phyloP scores from a whole-genome alignment of 768 basidiomycete species.

The Glaciozyma martinii region DNA sequence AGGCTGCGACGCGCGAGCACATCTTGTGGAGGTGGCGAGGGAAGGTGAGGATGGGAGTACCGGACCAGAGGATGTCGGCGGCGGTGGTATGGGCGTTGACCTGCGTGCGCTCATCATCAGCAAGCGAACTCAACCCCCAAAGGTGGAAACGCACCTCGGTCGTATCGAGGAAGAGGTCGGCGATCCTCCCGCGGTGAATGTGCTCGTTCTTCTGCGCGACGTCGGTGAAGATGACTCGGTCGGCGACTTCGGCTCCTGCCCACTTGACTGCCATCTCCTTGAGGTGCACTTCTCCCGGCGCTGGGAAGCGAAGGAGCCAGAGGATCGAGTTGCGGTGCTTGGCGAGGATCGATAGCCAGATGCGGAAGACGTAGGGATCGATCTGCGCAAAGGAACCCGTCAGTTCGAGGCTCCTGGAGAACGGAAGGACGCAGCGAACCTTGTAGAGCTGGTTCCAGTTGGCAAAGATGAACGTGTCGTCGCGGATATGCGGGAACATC shows the following conservation, averaged over 20 bases:
- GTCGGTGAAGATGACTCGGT: slow-evolving; percentile 48
- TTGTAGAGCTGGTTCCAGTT: slow-evolving; percentile 55
- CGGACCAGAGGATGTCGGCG: slow-evolving; percentile 49
- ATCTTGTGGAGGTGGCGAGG: slow-evolving; percentile 47
- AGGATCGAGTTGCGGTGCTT: slow-evolving; percentile 47
- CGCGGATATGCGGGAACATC: slow-evolving; percentile 46
- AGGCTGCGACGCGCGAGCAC: slow-evolving; percentile 49
- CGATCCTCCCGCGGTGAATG: slow-evolving; percentile 46
- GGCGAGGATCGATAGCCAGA: slow-evolving; percentile 48
- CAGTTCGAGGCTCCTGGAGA: background rate
- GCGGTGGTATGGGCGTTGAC: slow-evolving; percentile 52
- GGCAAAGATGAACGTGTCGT: slow-evolving; percentile 47
- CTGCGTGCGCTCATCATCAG: slow-evolving; percentile 33
- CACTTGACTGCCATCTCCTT: slow-evolving; percentile 44
- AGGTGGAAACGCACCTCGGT: slow-evolving; percentile 42
- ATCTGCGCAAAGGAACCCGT: slow-evolving; percentile 12
- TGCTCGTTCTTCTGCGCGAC: slow-evolving; percentile 47
- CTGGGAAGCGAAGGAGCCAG: slow-evolving; percentile 51
- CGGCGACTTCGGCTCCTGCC: slow-evolving; percentile 47
- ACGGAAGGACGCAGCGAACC: slow-evolving; percentile 34
- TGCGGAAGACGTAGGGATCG: slow-evolving; percentile 42
- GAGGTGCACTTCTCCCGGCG: slow-evolving; percentile 46
- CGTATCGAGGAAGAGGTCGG: slow-evolving; percentile 50
- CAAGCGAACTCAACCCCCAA: background rate
- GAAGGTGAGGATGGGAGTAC: slow-evolving; percentile 49